These are phyloP conservation scores for Rhizopogon salebrosus DNA, from an alignment of 768 basidiomycete genomes.

Conservation along the genomic window DNA sequence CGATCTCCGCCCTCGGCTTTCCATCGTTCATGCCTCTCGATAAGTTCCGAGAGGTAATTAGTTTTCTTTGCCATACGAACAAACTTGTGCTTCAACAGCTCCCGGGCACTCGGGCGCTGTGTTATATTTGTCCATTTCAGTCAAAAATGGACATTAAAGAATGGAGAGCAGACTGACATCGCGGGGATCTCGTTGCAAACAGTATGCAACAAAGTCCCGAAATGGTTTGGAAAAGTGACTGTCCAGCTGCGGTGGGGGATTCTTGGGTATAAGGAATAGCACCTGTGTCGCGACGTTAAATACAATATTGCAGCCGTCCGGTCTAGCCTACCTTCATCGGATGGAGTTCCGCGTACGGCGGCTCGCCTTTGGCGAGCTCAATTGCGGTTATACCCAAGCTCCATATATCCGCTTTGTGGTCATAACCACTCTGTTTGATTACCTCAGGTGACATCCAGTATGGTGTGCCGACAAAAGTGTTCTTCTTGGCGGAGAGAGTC, in stretches of 20 bases:
- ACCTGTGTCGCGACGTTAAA: slow-evolving; percentile 47
- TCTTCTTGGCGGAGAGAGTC: slow-evolving; percentile 91
- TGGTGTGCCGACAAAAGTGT: slow-evolving; percentile 95
- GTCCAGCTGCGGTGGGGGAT: slow-evolving; percentile 88
- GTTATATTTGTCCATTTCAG: slow-evolving; percentile 14
- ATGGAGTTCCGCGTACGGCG: slow-evolving; percentile 96
- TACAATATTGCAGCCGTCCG: neutral
- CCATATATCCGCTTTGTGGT: slow-evolving; percentile 99
- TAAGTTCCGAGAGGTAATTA: slow-evolving; percentile 89
- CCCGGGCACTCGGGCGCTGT: slow-evolving; percentile 91
- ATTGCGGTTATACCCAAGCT: slow-evolving; percentile 96
- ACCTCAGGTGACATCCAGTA: slow-evolving; percentile 99
- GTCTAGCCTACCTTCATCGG: slow-evolving; percentile 84
- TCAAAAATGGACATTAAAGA: neutral
- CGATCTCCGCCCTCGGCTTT: slow-evolving; percentile 82
- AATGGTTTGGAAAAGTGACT: slow-evolving; percentile 90
- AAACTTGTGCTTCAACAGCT: slow-evolving; percentile 95
- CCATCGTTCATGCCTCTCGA: slow-evolving; percentile 93
- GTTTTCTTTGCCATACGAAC: slow-evolving; percentile 93
- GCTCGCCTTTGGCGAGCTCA: slow-evolving; percentile 95
- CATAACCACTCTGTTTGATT: slow-evolving; percentile 99
- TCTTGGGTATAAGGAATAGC: slow-evolving; percentile 97
- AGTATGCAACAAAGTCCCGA: slow-evolving; percentile 89
- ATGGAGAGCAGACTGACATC: slow-evolving; percentile 49
- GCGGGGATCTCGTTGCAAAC: slow-evolving; percentile 90